Evolutionary conservation across 1,284 basidiomycete species (phyloP), one percentile per base, ranked within the genome.

Genomic region (Leccinum colubrinum): DNA sequence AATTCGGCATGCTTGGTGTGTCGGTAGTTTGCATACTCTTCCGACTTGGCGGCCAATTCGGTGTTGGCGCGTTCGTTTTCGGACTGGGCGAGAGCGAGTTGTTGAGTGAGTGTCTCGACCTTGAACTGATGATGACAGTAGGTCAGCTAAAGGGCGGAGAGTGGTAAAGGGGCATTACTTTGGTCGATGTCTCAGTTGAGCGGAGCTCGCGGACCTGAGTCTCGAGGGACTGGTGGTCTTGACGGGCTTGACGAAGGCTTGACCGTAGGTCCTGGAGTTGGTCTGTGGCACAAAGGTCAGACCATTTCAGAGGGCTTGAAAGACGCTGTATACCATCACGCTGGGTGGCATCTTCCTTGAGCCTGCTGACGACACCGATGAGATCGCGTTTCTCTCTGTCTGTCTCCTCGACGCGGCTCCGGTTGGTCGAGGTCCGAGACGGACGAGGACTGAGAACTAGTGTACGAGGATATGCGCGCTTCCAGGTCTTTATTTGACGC

Each of bases 371-470:
- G 25, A 91, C 86, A 43, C 80, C 82, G 43, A 94, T 78, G 56
- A 94, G 80, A 64, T 93, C 90, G 30, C 90, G 83, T 73, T 93
- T 94, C 78, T 94, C 92, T 53, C 86, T 81, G 66, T 93, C 90
- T 1, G 82, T 81, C 67, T 92, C 87, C 5, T 90, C 87, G 3
- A 90, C 77, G 41, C 84, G 83, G 60, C 77, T 80, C 66, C 81
- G 85, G 72, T 3, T 76, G 73, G 39, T 84, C 84, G 3, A 86
- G 72, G 67, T 91, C 90, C 2, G 81, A 77, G 0, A 84, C 84
- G 1, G 89, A 86, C 0, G 83, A 77, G 1, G 82, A 79, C 48
- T 86, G 84, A 0, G 86, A 83, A 33, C 65, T 81, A 22, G 81
- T 81, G 11, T 91, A 70, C 0, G 79, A 70, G 2, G 80, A 73